Conservation (phyloP, 345 rosid species). For the Eutrema heterophyllum region DNA sequence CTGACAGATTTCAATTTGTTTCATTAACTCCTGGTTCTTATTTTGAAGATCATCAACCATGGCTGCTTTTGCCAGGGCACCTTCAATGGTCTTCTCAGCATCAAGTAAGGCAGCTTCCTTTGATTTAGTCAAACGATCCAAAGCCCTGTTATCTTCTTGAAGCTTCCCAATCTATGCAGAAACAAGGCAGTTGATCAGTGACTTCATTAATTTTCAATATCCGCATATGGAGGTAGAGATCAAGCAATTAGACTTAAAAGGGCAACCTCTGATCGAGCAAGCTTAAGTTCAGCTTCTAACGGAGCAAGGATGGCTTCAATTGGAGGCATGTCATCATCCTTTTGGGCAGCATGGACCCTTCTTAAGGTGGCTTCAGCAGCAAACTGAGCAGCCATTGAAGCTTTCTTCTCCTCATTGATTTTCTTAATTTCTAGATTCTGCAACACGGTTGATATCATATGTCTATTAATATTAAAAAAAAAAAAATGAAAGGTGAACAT, state of each 20-base stretch:
- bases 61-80: slow-evolving; percentile 91
- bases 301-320: slow-evolving; percentile 99
- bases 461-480: background rate
- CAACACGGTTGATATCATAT: background rate
- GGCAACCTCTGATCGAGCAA: slow-evolving; percentile 85
- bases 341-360: slow-evolving; percentile 99
- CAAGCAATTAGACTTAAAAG: background rate
- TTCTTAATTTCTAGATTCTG: slow-evolving; percentile 99
- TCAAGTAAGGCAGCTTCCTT: slow-evolving; percentile 98
- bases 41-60: slow-evolving; percentile 99
- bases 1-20: slow-evolving; percentile 98
- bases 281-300: slow-evolving; percentile 97
- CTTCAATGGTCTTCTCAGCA: slow-evolving; percentile 90
- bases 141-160: slow-evolving; percentile 98
- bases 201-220: background rate
- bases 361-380: slow-evolving; percentile 99
- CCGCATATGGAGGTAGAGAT: background rate
- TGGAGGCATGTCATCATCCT: slow-evolving; percentile 99
- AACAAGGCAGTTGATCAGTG: background rate
- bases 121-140: slow-evolving; percentile 97
- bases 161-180: slow-evolving; percentile 79
- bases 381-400: slow-evolving; percentile 99
- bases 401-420: slow-evolving; percentile 96
- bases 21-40: slow-evolving; percentile 95
- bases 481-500: background rate